Evolutionary conservation across 805 yeast species (phyloP).

Genomic region (Starmerella tilneyi): DNA sequence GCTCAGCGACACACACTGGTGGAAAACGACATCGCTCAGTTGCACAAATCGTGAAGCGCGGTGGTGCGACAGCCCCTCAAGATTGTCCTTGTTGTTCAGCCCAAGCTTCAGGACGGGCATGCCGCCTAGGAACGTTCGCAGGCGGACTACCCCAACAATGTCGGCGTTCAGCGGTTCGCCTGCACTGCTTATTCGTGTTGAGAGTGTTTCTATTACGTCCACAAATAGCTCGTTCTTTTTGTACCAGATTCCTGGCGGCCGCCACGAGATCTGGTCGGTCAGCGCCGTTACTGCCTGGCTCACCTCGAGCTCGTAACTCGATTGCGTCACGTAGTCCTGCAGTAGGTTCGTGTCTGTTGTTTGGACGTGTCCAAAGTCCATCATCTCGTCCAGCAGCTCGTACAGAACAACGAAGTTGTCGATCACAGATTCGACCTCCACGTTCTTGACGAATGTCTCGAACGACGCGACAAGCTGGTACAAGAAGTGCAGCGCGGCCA

Average conservation of each 20-base stretch:
- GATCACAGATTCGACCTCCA: constrained; percentile 50
- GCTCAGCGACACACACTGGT: constrained; percentile 74
- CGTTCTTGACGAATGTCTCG: constrained; percentile 38
- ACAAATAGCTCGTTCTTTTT: constrained; percentile 83
- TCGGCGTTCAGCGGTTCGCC: constrained; percentile 41
- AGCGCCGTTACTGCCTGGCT: constrained; percentile 59
- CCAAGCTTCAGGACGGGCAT: constrained; percentile 80
- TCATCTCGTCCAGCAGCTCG: constrained; percentile 79
- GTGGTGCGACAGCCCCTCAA: constrained; percentile 21
- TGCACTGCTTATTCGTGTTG: constrained; percentile 46
- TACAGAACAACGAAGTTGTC: constrained; percentile 68
- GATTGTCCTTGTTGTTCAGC: constrained; percentile 38
- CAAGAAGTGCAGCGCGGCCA: constrained; percentile 50
- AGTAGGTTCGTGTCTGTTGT: constrained; percentile 68
- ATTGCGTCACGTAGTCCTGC: constrained; percentile 64
- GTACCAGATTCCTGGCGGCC: constrained; percentile 82
- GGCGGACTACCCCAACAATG: constrained; percentile 60
- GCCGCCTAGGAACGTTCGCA: constrained; percentile 73
- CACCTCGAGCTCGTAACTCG: constrained; percentile 36
- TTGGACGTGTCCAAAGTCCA: constrained; percentile 83
- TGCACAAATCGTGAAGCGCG: constrained; percentile 28
- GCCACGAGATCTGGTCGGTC: constrained; percentile 75
- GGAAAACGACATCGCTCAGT: constrained; percentile 65
- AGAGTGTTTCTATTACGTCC: constrained; percentile 69
- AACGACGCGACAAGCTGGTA: constrained; percentile 39